These are phyloP conservation scores for Suhomyces kilbournensis DNA, from an alignment of 805 yeast species.

Conservation along the genomic window DNA sequence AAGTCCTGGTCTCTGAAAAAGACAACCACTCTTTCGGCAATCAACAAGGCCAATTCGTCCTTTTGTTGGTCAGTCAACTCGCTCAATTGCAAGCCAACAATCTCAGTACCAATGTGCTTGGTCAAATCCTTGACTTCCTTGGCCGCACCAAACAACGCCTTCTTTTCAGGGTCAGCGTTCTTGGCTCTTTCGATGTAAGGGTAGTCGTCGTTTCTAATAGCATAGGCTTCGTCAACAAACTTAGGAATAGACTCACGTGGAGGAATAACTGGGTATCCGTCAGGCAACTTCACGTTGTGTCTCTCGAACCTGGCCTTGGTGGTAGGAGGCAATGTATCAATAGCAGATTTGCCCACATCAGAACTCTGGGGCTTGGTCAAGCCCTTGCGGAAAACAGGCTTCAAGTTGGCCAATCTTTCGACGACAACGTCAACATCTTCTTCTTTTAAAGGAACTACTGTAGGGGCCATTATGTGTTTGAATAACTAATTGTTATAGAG, in stretches of 20 bases:
- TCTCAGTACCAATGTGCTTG: constrained; percentile 30
- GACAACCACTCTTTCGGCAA: constrained; percentile 31
- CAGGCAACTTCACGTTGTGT: constrained; percentile 23
- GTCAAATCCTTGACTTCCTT: constrained; percentile 28
- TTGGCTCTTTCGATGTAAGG: constrained; percentile 26
- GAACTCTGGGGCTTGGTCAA: neutral
- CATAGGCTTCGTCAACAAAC: constrained; percentile 24
- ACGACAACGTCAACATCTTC: constrained; percentile 12
- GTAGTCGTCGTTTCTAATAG: constrained; percentile 20
- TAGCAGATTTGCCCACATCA: constrained; percentile 1
- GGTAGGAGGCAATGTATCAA: constrained; percentile 17
- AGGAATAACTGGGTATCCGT: constrained; percentile 27
- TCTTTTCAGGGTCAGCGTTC: constrained; percentile 29
- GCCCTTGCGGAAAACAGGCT: neutral
- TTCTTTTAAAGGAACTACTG: constrained; percentile 7
- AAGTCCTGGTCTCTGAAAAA: constrained; percentile 31
- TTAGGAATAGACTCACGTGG: constrained; percentile 20
- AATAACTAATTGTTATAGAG: neutral
- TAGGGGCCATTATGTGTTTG: constrained; percentile 14
- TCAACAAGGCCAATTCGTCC: constrained; percentile 29
- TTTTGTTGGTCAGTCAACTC: constrained; percentile 27
- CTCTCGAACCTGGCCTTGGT: constrained; percentile 23
- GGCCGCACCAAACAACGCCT: constrained; percentile 30
- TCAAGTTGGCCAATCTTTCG: constrained; percentile 12
- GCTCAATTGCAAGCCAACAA: constrained; percentile 28